Evolutionary conservation across 352 stramenopile genomes (phyloP), one percentile per base, ranked within the genome.

Genomic region (Phytophthora citrophthora): DNA sequence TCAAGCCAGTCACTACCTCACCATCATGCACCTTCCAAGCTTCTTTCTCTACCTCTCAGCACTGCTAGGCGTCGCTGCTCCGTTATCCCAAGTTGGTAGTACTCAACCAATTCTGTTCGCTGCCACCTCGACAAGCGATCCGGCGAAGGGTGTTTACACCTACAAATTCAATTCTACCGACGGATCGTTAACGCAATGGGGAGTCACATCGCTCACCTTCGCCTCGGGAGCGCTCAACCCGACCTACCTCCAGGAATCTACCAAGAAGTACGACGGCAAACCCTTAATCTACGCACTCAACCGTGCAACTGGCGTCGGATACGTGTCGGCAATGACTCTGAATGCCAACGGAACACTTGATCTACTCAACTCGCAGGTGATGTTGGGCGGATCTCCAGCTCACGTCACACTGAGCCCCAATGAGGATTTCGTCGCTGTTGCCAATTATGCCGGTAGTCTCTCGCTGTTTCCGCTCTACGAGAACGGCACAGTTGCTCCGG

Each of bases 381-480:
- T 80, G 16, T 67, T 57, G 16, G 80, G 80, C 20, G 54, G 41
- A 2, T 70, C 66, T 1, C 61, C 78, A 10, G 57, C 64, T n/a
- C 80, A 89, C 56, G 53, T 79, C 9, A 72, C 64, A 0, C 55
- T 88, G 36, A 79, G 66, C 38, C 70, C 80, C 2, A 68, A 76
- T 24, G 69, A 79, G n/a, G 53, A 77, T 36, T 88, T 81, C 32
- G 62, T 88, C 11, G 64, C 68, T 9, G 77, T 79, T 3, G 66
- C 80, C 44, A 89, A 83, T 64, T 89, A 84, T 45, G 77, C 62
- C 23, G 80, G 80, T 40, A 85, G 70, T 47, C 55, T 90, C 15
- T 70, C 66, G 16, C 50, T 90, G 16, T 88, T 76, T 55, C 74
- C 77, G 1, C 45, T 89, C 7, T 53, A 74, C 11, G 34, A 54